Conservation (phyloP, 768 basidiomycete species). For the Rhodosporidiobolus odoratus region DNA sequence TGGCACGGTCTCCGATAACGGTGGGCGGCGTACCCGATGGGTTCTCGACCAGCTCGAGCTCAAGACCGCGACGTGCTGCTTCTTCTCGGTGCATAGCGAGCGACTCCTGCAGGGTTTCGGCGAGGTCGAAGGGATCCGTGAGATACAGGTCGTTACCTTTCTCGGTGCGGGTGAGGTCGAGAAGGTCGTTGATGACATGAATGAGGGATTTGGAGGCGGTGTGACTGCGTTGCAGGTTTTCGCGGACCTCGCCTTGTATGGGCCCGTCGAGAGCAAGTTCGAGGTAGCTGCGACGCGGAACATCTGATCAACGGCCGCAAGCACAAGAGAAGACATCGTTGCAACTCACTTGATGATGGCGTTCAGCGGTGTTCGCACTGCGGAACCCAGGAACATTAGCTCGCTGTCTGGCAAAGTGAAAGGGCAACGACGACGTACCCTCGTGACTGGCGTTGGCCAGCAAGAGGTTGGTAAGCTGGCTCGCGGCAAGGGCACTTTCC, state of each 20-base stretch:
- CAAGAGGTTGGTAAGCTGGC: constrained; percentile 66
- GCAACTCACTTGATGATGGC: constrained; percentile 69
- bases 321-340: neutral
- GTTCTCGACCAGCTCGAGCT: constrained; percentile 55
- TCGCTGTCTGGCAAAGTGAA: neutral
- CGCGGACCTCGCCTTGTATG: constrained; percentile 65
- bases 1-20: constrained; percentile 61
- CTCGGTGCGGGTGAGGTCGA: constrained; percentile 73
- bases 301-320: neutral
- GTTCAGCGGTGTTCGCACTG: constrained; percentile 69
- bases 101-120: constrained; percentile 59
- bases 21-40: constrained; percentile 55
- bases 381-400: neutral
- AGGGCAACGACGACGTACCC: constrained; percentile 49
- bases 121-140: constrained; percentile 69
- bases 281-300: constrained; percentile 56
- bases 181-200: constrained; percentile 76
- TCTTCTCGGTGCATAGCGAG: constrained; percentile 61
- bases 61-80: constrained; percentile 58
- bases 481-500: constrained; percentile 65
- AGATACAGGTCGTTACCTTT: constrained; percentile 68
- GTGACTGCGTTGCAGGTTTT: constrained; percentile 67
- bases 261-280: constrained; percentile 74
- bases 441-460: constrained; percentile 79
- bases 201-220: constrained; percentile 70